Conservation (phyloP, 768 basidiomycete species). For the Cantharellus cinnabarinus region DNA sequence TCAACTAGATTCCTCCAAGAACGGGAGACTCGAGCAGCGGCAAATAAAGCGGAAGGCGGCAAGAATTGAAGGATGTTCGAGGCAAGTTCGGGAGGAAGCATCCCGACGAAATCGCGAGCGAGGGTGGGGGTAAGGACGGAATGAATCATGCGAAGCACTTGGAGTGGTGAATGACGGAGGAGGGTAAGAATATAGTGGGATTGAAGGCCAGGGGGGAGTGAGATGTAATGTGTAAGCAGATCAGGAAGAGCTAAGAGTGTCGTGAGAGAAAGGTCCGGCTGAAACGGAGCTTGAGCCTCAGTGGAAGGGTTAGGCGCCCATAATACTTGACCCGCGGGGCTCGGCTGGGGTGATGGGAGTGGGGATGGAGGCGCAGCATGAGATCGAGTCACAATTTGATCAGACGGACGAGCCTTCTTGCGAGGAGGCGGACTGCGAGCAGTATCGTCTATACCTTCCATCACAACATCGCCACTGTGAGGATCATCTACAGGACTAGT, state of each 20-base stretch:
- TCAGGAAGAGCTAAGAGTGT: conserved; percentile 74
- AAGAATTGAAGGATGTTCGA: conserved; percentile 75
- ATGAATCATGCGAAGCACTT: conserved; percentile 76
- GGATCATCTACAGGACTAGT: neutral
- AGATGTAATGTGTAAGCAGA: conserved; percentile 61
- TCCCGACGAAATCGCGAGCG: conserved; percentile 83
- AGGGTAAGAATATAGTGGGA: conserved; percentile 87
- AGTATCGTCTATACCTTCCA: conserved; percentile 50
- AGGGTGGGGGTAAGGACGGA: conserved; percentile 77
- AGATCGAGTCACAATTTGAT: conserved; percentile 18
- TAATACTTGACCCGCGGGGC: conserved; percentile 51
- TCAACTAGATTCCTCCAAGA: conserved; percentile 87
- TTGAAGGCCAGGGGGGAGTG: conserved; percentile 63
- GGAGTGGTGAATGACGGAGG: conserved; percentile 74
- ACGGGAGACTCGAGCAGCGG: conserved; percentile 73
- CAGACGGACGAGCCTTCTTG: conserved; percentile 54
- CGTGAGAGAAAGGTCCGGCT: conserved; percentile 63
- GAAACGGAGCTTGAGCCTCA: conserved; percentile 44
- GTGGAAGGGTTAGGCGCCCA: conserved; percentile 43
- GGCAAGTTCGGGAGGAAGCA: conserved; percentile 81
- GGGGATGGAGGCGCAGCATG: conserved; percentile 63
- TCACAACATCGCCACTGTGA: conserved; percentile 27
- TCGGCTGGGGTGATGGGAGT: conserved; percentile 68
- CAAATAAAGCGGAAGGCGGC: conserved; percentile 60
- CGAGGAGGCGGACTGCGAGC: conserved; percentile 34